Evolutionary conservation across 2,329 filamentous ascomycete genomes (phyloP).

Genomic region (Aspergillus brunneoviolaceus): DNA sequence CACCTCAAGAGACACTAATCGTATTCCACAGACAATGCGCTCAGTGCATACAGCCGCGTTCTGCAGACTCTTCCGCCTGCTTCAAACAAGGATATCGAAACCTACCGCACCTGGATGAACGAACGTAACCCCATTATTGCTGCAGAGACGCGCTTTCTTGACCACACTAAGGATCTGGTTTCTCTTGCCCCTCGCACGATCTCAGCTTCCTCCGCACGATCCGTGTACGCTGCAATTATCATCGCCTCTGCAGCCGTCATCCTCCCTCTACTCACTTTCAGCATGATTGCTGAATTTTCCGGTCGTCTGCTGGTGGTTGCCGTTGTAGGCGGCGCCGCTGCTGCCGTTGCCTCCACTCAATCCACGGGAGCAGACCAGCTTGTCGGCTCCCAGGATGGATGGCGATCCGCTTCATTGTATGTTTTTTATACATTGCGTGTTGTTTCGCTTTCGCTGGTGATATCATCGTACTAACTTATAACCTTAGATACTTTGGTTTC

Average conservation of each 20-base stretch:
- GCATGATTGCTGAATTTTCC: slow-evolving; percentile 56
- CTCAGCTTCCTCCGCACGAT: slow-evolving; percentile 18
- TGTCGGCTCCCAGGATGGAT: slow-evolving; percentile 40
- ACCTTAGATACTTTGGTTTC: slow-evolving; percentile 39
- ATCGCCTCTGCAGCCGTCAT: slow-evolving; percentile 55
- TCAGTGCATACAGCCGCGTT: slow-evolving; percentile 49
- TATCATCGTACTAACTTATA: no score
- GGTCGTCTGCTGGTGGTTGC: slow-evolving; percentile 59
- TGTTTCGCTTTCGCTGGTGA: no score
- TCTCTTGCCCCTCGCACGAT: slow-evolving; percentile 29
- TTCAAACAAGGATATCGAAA: slow-evolving; percentile 47
- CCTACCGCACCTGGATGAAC: slow-evolving; percentile 57
- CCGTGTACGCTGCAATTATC: slow-evolving; percentile 42
- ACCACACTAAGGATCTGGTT: slow-evolving; percentile 49
- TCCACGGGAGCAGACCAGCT: slow-evolving; percentile 36
- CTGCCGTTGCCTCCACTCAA: slow-evolving; percentile 39
- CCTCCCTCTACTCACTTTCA: slow-evolving; percentile 59
- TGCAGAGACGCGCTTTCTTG: slow-evolving; percentile 54
- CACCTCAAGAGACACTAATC: background rate
- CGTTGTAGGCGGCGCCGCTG: slow-evolving; percentile 52
- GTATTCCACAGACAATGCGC: slow-evolving; percentile 36
- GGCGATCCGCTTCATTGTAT: slow-evolving; percentile 41
- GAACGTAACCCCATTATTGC: slow-evolving; percentile 51
- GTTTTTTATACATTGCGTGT: slow-evolving; percentile 10
- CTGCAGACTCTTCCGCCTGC: slow-evolving; percentile 48